Evolutionary conservation across 257 asterid genomes (phyloP).

Genomic region (Jasminum sambac): DNA sequence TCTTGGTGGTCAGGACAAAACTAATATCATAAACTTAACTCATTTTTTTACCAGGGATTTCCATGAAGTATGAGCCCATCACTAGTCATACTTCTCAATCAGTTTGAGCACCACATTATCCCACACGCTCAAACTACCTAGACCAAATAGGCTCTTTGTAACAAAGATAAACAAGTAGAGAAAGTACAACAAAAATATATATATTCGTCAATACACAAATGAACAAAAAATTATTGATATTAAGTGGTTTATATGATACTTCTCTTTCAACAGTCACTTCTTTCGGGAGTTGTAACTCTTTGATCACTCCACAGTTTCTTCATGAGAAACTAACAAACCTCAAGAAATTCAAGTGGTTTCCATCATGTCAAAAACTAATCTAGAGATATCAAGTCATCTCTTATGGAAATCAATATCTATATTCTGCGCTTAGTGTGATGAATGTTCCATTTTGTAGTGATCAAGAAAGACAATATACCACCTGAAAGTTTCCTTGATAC

Average conservation of each 20-base stretch:
- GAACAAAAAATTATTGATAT: background rate
- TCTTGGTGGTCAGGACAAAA: too few relatives aligned
- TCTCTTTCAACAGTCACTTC: background rate
- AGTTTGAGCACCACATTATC: too few relatives aligned
- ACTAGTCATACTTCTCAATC: too few relatives aligned
- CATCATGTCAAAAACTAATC: background rate
- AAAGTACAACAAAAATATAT: background rate
- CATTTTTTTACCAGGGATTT: too few relatives aligned
- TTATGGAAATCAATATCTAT: slow-evolving; percentile 1
- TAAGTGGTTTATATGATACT: background rate
- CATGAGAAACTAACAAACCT: background rate
- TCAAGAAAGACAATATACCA: background rate
- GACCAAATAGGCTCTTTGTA: background rate
- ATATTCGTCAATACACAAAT: background rate
- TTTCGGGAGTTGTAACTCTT: background rate
- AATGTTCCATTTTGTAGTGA: background rate
- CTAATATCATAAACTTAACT: too few relatives aligned
- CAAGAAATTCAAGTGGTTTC: background rate
- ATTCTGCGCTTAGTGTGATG: background rate
- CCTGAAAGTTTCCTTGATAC: background rate
- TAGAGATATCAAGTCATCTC: background rate
- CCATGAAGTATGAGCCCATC: too few relatives aligned
- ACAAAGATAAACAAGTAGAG: background rate
- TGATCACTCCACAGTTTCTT: background rate
- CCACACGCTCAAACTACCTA: too few relatives aligned